A percentile compares a stretch with the other conserved stretches of the same genome.
Conservation (phyloP, 331 rosid species). For the Rosa hybrid region DNA sequence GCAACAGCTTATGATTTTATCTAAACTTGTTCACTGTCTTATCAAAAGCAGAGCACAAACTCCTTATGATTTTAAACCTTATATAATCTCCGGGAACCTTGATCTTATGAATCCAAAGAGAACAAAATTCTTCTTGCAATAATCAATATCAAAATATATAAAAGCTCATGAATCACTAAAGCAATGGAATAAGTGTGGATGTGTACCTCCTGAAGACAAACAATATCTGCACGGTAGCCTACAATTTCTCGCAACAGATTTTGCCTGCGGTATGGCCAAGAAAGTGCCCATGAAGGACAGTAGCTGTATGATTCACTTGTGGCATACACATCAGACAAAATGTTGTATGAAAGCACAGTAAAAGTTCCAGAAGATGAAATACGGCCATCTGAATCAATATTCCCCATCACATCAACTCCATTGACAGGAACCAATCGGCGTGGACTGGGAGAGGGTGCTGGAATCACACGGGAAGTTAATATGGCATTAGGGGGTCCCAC, state of each 20-base stretch:
- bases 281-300: slow-evolving; percentile 99
- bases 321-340: slow-evolving; percentile 83
- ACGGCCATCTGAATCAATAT: slow-evolving; percentile 74
- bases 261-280: slow-evolving; percentile 98
- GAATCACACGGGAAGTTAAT: slow-evolving; percentile 90
- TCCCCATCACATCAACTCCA: slow-evolving; percentile 77
- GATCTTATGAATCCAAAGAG: background rate
- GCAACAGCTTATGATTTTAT: background rate
- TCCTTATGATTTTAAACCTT: background rate
- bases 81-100: background rate
- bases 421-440: slow-evolving; percentile 61
- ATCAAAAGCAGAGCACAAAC: background rate
- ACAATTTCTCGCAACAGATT: slow-evolving; percentile 91
- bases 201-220: slow-evolving; percentile 98
- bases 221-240: slow-evolving; percentile 88
- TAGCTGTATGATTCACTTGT: slow-evolving; percentile 76
- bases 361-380: slow-evolving; percentile 80
- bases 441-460: slow-evolving; percentile 93
- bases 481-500: slow-evolving; percentile 71
- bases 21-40: background rate
- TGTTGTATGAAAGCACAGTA: slow-evolving; percentile 94
- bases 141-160: background rate
- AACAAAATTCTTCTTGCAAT: background rate
- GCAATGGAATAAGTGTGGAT: background rate
- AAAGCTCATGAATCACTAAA: background rate